Conservation (phyloP, 768 basidiomycete species). For the Podaxis sp. region DNA sequence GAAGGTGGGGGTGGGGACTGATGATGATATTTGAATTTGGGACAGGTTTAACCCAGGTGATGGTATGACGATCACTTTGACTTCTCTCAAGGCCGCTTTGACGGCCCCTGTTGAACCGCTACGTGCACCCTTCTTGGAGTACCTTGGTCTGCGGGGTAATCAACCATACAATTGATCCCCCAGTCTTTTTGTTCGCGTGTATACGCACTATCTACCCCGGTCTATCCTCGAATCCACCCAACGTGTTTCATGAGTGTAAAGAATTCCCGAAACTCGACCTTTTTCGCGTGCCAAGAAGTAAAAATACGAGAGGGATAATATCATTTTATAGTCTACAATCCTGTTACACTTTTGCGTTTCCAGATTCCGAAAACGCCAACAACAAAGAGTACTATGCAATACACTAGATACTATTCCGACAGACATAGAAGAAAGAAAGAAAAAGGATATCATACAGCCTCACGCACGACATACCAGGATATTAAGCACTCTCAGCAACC, state of each 20-base stretch:
- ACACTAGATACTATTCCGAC: neutral
- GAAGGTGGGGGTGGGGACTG: neutral
- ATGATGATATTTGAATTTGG: neutral
- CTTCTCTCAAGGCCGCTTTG: neutral
- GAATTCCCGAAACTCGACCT: neutral
- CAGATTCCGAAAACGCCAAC: neutral
- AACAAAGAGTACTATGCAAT: neutral
- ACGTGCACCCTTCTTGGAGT: neutral
- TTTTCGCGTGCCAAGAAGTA: neutral
- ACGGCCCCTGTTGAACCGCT: neutral
- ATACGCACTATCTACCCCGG: neutral
- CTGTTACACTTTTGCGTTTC: neutral
- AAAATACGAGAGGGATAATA: neutral
- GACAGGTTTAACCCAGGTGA: neutral
- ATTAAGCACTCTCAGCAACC: slow-evolving; percentile 43
- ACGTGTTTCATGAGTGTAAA: neutral
- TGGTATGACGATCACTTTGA: neutral
- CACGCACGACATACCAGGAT: neutral
- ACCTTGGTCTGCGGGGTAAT: neutral
- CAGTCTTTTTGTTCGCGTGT: neutral
- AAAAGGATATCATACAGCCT: neutral
- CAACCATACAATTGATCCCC: neutral
- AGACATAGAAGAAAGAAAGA: neutral
- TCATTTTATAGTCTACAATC: neutral
- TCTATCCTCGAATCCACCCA: neutral